phyloP scores from a whole-genome alignment of 225 moss, liverwort and hornwort species.

The Pleurozium schreberi region DNA sequence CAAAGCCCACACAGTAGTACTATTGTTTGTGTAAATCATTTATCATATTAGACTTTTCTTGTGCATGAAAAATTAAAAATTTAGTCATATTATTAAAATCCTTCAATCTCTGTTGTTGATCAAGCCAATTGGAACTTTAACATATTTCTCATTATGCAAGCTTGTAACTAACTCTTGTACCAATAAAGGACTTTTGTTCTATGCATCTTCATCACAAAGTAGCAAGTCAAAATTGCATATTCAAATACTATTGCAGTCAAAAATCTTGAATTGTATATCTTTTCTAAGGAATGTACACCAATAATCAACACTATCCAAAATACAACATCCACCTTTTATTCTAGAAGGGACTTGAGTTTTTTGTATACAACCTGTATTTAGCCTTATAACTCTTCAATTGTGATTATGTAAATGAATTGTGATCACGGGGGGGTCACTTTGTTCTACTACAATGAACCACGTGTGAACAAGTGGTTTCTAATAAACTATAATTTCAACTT shows the following conservation, averaged over 20 bases:
- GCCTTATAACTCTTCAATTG: too few species aligned
- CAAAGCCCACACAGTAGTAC: accelerated
- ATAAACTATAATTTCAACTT: too few species aligned
- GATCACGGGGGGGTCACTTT: too few species aligned
- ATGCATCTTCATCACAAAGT: neutral
- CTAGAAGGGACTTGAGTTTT: too few species aligned
- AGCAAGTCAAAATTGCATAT: neutral
- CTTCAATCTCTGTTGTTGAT: neutral
- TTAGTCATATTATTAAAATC: neutral
- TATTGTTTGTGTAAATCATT: neutral
- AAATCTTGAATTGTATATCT: neutral
- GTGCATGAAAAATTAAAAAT: neutral
- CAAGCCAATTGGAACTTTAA: too few species aligned
- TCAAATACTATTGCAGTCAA: accelerated
- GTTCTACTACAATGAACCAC: too few species aligned
- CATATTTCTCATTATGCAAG: too few species aligned
- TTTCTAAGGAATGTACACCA: accelerated
- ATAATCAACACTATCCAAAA: neutral
- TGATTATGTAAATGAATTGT: too few species aligned
- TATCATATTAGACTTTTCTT: neutral
- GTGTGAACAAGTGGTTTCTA: too few species aligned
- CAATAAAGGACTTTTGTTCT: neutral
- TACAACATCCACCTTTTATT: neutral
- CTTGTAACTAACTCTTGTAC: neutral
- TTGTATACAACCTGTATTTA: too few species aligned